Conservation (phyloP, 225 moss, liverwort and hornwort species). For the Marchantia polymorpha region DNA sequence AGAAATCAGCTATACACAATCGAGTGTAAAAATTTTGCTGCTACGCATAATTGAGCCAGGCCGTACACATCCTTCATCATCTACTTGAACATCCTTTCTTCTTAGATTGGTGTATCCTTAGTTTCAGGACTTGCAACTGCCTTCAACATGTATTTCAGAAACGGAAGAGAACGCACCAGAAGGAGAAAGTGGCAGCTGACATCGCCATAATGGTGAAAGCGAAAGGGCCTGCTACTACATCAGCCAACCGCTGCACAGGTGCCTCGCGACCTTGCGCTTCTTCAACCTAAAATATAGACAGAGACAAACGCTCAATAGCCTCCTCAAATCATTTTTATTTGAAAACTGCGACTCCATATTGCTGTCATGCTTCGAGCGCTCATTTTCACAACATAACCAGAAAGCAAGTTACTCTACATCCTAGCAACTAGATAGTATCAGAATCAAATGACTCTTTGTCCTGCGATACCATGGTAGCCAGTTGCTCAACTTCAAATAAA, state of each 20-base stretch:
- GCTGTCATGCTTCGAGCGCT: background rate
- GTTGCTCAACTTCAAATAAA: too few relatives aligned
- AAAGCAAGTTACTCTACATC: background rate
- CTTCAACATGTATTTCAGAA: background rate
- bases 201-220: constrained; percentile 83
- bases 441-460: too few relatives aligned
- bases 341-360: too few relatives aligned
- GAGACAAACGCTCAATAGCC: background rate
- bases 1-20: background rate
- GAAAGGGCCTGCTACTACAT: constrained; percentile 83
- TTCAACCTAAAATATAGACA: constrained; percentile 43
- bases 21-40: too few relatives aligned
- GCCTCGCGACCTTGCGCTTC: constrained; percentile 95
- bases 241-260: constrained; percentile 84
- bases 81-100: background rate
- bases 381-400: background rate
- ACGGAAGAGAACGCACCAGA: constrained; percentile 44
- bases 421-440: background rate
- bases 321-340: background rate
- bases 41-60: background rate
- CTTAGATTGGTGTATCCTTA: background rate
- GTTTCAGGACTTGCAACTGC: background rate
- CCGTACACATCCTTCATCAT: background rate
- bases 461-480: too few relatives aligned
- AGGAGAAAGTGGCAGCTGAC: constrained; percentile 74